These are phyloP conservation scores for Cystobasidium sp. DNA, from an alignment of 1,284 basidiomycete genomes.

Conservation along the genomic window DNA sequence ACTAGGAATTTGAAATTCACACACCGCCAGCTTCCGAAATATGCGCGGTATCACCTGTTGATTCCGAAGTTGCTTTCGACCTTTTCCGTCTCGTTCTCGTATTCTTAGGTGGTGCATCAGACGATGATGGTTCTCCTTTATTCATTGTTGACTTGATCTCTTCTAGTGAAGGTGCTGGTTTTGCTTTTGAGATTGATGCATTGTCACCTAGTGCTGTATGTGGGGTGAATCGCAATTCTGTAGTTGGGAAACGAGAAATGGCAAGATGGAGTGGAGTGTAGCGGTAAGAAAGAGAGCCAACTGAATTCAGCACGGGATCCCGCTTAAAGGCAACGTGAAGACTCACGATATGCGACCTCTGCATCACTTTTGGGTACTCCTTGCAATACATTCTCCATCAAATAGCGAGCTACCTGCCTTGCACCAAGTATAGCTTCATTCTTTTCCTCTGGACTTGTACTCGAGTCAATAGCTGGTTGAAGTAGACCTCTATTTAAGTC, in stretches of 20 bases:
- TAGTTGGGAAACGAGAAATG: neutral
- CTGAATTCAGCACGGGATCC: too few relatives aligned
- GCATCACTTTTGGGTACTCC: constrained; percentile 26
- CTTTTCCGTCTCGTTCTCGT: constrained; percentile 27
- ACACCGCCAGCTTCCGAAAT: neutral
- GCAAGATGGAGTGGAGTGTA: too few relatives aligned
- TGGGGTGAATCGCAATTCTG: constrained; percentile 30
- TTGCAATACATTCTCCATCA: constrained; percentile 40
- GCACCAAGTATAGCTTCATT: constrained; percentile 15
- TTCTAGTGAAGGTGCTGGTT: constrained; percentile 31
- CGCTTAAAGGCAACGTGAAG: too few relatives aligned
- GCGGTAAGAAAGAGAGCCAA: too few relatives aligned
- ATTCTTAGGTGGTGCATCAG: constrained; percentile 4
- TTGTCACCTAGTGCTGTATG: constrained; percentile 41
- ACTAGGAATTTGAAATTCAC: too few relatives aligned
- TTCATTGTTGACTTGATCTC: constrained; percentile 41
- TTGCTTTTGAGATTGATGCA: constrained; percentile 24
- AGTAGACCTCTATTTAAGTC: constrained; percentile 32
- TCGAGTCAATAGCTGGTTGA: constrained; percentile 18
- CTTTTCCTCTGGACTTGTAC: constrained; percentile 19
- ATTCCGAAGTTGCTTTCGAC: neutral
- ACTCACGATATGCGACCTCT: constrained; percentile 14
- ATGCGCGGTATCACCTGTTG: neutral
- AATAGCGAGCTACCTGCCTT: constrained; percentile 36
- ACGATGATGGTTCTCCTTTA: neutral